Evolutionary conservation across 192 early-diverging fungal species (phyloP).

Genomic region (Coemansia sp.): DNA sequence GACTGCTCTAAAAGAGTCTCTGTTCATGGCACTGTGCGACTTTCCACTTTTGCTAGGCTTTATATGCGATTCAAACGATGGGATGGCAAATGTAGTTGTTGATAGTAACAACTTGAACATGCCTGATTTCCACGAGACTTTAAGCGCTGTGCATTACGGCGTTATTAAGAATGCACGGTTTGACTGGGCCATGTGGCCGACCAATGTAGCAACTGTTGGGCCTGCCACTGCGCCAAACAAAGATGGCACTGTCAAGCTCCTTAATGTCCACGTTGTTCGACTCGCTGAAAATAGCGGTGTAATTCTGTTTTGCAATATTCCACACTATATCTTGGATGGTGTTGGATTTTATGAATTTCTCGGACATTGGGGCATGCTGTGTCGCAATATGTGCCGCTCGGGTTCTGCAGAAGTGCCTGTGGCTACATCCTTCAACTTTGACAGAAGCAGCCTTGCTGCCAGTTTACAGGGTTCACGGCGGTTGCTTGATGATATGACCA

Average conservation of each 20-base stretch:
- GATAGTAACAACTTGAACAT: constrained; percentile 33
- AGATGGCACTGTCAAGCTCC: constrained; percentile 2
- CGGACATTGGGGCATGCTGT: constrained; percentile 27
- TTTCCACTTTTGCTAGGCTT: constrained; percentile 39
- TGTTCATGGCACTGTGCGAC: constrained; percentile 27
- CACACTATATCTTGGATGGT: constrained; percentile 44
- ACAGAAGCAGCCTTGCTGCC: constrained; percentile 5
- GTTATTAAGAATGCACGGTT: constrained; percentile 10
- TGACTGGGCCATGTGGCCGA: constrained; percentile 24
- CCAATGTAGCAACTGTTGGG: constrained; percentile 21
- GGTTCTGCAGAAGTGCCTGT: background rate
- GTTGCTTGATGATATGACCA: constrained; percentile 4
- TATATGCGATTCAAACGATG: constrained; percentile 7
- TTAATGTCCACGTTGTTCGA: background rate
- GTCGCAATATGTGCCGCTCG: constrained; percentile 2
- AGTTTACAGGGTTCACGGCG: background rate
- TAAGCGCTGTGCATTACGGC: constrained; percentile 18
- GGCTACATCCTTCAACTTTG: constrained; percentile 10
- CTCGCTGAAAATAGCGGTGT: constrained; percentile 4
- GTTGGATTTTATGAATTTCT: constrained; percentile 46
- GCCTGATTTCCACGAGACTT: constrained; percentile 36
- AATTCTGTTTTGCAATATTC: constrained; percentile 33
- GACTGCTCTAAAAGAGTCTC: constrained; percentile 9
- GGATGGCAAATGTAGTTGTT: constrained; percentile 11
- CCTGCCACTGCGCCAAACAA: constrained; percentile 15